Percentiles rank a stretch among this genome's conserved stretches.
phyloP scores from a whole-genome alignment of 345 rosid genomes.

The Viola odorata region DNA sequence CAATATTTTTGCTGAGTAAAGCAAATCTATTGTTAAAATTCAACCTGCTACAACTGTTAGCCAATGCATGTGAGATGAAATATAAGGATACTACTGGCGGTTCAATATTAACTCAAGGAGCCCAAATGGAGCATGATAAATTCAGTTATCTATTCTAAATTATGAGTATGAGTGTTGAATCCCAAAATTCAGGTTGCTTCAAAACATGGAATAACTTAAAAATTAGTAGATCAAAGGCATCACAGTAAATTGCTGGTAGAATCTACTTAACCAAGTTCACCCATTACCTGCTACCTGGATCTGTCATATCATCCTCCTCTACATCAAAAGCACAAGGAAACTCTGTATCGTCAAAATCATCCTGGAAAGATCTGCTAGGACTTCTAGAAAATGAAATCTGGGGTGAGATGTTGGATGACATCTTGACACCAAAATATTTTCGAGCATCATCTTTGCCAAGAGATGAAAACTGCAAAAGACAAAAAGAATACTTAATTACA shows the following conservation, averaged over 20 bases:
- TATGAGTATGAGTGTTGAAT: too few species aligned
- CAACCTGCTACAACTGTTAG: too few species aligned
- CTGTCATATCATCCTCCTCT: slow-evolving; percentile 55
- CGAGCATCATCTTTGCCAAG: slow-evolving; percentile 50
- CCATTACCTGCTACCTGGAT: slow-evolving; percentile 64
- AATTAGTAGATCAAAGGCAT: not conserved
- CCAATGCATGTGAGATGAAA: too few species aligned
- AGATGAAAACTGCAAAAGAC: slow-evolving; percentile 34
- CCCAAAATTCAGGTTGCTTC: too few species aligned
- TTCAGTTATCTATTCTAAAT: too few species aligned
- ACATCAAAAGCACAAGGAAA: slow-evolving; percentile 80
- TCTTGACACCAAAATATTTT: slow-evolving; percentile 44
- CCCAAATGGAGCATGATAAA: too few species aligned
- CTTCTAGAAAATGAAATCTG: slow-evolving; percentile 61
- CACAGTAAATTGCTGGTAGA: slow-evolving; percentile 2
- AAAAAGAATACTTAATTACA: slow-evolving; percentile 11
- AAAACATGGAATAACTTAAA: too few species aligned
- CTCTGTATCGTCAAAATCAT: slow-evolving; percentile 74
- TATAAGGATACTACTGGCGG: too few species aligned
- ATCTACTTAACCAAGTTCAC: not conserved
- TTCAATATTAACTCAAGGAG: too few species aligned
- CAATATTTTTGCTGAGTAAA: too few species aligned
- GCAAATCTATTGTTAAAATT: too few species aligned
- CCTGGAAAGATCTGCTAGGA: slow-evolving; percentile 69
- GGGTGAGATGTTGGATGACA: slow-evolving; percentile 46